Base-by-base conservation (phyloP, 345 rosid genomes). In the Melaleuca quinquenervia region DNA sequence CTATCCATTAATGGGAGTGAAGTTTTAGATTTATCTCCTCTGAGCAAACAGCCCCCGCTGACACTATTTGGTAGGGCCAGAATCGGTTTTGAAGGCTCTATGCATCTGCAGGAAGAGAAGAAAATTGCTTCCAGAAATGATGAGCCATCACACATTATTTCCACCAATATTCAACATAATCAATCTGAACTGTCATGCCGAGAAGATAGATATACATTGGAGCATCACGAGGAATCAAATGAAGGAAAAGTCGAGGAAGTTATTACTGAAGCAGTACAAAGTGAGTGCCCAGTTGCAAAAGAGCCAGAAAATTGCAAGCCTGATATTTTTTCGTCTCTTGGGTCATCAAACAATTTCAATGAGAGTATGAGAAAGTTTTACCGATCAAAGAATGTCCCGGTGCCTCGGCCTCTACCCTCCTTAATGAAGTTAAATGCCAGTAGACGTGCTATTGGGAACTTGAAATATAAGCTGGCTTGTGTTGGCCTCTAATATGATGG, bases 351-450 rank as follows among this genome's bases (percentile, higher is more conserved):
- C 88, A 88, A 88, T 85, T 94, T 91, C 12, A 89, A 90, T 84
- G 92, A 89, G 48, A 85, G 87, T 89, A 83, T 95, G 86, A 92
- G 90, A 87, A 94, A 89, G 88, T 88, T 93, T 56, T 95, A 93
- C 91, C 90, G 97, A 86, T 93, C 96, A 55, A 94, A 90, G 93
- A 92, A 95, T 80, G 95, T 93, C 29, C 93, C 95, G 3, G 95
- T 96, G 83, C 98, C 98, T 45, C 92, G 88, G 58, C 99, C 98
- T 48, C 94, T 95, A 44, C 99, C 98, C 50, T 96, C 98, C 21
- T 51, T 95, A 86, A 88, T 92, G 89, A 93, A 94, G 85, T 93
- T 95, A 55, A 91, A 92, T 85, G 85, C 94, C 83, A 89, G 82
- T 84, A 94, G 92, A 88, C 94, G 94, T 45, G 84, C 74, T 75